phyloP scores from a whole-genome alignment of 192 early-diverging fungal genomes.

The Geranomyces variabilis region DNA sequence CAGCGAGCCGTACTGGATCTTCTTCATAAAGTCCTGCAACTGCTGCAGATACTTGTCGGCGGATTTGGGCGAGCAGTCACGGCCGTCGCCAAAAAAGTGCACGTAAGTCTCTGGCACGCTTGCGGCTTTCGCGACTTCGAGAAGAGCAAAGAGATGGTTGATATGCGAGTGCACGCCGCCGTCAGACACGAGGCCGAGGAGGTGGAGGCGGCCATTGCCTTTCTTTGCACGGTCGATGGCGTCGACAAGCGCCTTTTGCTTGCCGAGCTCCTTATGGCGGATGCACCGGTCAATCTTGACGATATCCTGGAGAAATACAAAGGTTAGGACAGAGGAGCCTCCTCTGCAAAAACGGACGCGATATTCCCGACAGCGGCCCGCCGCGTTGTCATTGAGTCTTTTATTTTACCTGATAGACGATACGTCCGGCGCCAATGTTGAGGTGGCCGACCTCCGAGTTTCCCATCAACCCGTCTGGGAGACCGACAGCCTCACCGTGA shows the following conservation, averaged over 20 bases:
- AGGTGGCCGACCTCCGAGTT: slow-evolving; percentile 99
- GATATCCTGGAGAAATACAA: slow-evolving; percentile 70
- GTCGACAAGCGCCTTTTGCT: slow-evolving; percentile 72
- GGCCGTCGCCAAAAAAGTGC: slow-evolving; percentile 98
- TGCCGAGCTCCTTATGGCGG: slow-evolving; percentile 79
- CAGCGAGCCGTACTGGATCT: slow-evolving; percentile 76
- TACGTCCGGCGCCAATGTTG: slow-evolving; percentile 98
- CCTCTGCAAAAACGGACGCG: background rate
- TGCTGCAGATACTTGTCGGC: slow-evolving; percentile 77
- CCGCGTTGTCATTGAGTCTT: background rate
- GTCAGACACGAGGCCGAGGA: slow-evolving; percentile 94
- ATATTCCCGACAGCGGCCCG: background rate
- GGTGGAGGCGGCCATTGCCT: slow-evolving; percentile 86
- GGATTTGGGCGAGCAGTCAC: slow-evolving; percentile 93
- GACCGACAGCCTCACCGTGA: slow-evolving; percentile 94
- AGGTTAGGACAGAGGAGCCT: background rate
- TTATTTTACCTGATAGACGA: slow-evolving; percentile 96
- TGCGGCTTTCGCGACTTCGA: slow-evolving; percentile 82
- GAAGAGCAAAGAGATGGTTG: slow-evolving; percentile 82
- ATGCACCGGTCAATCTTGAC: slow-evolving; percentile 95
- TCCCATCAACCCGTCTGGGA: slow-evolving; percentile 99
- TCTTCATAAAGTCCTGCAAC: slow-evolving; percentile 62
- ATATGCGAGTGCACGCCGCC: slow-evolving; percentile 98
- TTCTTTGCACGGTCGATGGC: slow-evolving; percentile 85
- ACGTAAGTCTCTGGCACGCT: slow-evolving; percentile 85